Evolutionary conservation across 768 basidiomycete genomes (phyloP).

Genomic region (Solioccasus polychromus): DNA sequence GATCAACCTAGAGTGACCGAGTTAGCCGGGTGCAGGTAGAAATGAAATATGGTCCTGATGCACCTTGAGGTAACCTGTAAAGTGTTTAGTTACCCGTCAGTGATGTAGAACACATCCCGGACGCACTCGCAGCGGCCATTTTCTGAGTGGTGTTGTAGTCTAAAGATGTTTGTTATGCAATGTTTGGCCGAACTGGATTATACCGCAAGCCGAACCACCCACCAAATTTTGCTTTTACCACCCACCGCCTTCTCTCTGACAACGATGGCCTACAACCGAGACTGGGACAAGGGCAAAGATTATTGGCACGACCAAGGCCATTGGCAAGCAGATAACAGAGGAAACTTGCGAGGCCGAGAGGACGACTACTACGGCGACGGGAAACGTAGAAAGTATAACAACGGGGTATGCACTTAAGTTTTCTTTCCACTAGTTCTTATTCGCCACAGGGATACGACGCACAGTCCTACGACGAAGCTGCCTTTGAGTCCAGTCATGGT

Average conservation of each 20-base stretch:
- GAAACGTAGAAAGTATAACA: constrained; percentile 78
- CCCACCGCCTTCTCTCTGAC: constrained; percentile 16
- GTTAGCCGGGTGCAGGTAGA: background rate
- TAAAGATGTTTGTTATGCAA: constrained; percentile 26
- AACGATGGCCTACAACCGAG: constrained; percentile 72
- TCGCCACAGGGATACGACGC: constrained; percentile 49
- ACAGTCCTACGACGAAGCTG: constrained; percentile 48
- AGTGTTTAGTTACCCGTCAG: constrained; percentile 17
- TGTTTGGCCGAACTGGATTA: constrained; percentile 25
- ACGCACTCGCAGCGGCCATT: constrained; percentile 71
- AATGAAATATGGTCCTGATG: constrained; percentile 1
- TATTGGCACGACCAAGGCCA: constrained; percentile 45
- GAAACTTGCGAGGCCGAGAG: constrained; percentile 55
- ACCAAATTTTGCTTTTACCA: constrained; percentile 21
- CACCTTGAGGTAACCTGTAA: constrained; percentile 59
- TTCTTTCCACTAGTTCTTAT: constrained; percentile 5
- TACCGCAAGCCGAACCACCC: background rate
- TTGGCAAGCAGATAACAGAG: constrained; percentile 38
- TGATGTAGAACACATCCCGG: background rate
- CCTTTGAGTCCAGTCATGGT: constrained; percentile 34
- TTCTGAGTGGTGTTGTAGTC: constrained; percentile 26
- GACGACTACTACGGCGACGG: constrained; percentile 68
- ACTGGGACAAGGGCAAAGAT: constrained; percentile 84
- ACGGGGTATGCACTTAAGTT: constrained; percentile 51
- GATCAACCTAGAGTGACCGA: constrained; percentile 37